phyloP scores from a whole-genome alignment of 176 grass and related monocot species.

The Bolboschoenus planiculmis region DNA sequence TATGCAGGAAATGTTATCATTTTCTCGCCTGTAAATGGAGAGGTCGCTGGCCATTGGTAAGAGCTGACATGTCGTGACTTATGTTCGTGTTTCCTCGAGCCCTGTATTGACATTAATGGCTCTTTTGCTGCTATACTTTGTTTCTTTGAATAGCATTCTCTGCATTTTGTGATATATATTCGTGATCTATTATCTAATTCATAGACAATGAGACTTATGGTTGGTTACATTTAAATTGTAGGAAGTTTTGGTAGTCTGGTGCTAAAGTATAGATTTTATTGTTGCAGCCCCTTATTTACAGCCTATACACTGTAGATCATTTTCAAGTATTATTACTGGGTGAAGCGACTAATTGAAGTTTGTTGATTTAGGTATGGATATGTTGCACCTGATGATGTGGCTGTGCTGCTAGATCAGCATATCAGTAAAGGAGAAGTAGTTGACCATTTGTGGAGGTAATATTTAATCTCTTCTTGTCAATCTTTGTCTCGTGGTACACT shows the following conservation, averaged over 20 bases:
- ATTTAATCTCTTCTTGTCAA: not conserved
- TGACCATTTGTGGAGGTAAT: slow-evolving; percentile 83
- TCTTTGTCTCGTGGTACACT: not conserved
- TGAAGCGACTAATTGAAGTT: slow-evolving; percentile 25
- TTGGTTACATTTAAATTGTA: not conserved
- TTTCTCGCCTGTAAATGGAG: slow-evolving; percentile 50
- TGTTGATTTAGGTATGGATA: slow-evolving; percentile 87
- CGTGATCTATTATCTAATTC: not conserved
- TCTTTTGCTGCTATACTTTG: not conserved
- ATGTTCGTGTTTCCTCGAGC: not conserved
- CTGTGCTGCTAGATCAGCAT: slow-evolving; percentile 65
- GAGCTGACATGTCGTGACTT: slow-evolving; percentile 15
- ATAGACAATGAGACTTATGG: not conserved
- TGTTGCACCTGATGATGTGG: slow-evolving; percentile 87
- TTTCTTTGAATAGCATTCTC: not conserved
- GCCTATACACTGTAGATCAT: not conserved
- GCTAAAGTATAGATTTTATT: not conserved
- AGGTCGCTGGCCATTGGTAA: slow-evolving; percentile 90
- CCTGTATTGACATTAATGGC: not conserved
- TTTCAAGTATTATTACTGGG: not conserved
- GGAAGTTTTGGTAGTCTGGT: not conserved
- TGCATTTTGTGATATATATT: not conserved
- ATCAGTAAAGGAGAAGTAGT: slow-evolving; percentile 68
- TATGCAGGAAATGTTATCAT: slow-evolving; percentile 98
- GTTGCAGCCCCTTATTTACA: not conserved